Evolutionary conservation across 306 rosid species (phyloP).

Genomic region (barrel medic (Medicago truncatula)): DNA sequence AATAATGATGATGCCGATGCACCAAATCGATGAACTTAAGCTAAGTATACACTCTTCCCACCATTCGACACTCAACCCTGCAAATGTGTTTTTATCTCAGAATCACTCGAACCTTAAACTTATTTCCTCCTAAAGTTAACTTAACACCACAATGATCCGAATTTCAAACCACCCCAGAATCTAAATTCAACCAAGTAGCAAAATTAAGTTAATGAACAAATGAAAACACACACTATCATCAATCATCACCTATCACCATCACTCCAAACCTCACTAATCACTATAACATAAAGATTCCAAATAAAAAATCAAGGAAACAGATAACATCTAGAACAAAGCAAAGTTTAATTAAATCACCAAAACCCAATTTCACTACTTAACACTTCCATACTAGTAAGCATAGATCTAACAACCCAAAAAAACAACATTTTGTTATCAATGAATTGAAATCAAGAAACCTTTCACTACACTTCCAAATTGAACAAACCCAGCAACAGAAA

Average conservation of each 20-base stretch:
- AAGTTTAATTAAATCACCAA: background rate
- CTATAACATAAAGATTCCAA: background rate
- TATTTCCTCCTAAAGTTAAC: constrained; percentile 3
- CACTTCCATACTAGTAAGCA: constrained; percentile 5
- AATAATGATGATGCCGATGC: background rate
- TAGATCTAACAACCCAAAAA: constrained; percentile 31
- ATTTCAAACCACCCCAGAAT: constrained; percentile 18
- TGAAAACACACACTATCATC: background rate
- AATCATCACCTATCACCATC: background rate
- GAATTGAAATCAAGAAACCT: background rate
- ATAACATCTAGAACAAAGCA: too few relatives aligned
- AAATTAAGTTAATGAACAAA: background rate
- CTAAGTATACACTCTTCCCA: background rate
- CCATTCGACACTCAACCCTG: background rate
- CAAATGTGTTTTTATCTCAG: background rate
- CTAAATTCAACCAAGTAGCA: constrained; percentile 4
- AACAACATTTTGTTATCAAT: background rate
- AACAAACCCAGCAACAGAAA: too few relatives aligned
- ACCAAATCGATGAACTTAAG: background rate
- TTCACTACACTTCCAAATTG: constrained; percentile 1
- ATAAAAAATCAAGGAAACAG: background rate
- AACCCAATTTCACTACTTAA: background rate
- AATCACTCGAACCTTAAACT: constrained; percentile 12
- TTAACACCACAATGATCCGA: background rate
- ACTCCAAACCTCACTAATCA: background rate